These are phyloP conservation scores for Quercus bicolor DNA, from an alignment of 306 rosid genomes.

Conservation along the genomic window DNA sequence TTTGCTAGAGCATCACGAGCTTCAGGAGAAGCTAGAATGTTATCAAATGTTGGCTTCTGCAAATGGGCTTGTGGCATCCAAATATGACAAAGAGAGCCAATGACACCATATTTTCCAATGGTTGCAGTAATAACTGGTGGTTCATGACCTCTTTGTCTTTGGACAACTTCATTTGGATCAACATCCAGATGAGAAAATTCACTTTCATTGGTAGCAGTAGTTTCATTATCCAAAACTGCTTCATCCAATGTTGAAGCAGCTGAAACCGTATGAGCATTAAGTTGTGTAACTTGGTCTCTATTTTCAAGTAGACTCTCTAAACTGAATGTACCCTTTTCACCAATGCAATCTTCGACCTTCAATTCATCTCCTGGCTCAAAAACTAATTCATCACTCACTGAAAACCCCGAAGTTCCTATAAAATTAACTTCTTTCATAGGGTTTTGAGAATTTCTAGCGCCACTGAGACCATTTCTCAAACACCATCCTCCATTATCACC, in stretches of 20 bases:
- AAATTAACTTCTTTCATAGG: neutral
- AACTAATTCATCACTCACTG: neutral
- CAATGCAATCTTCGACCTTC: neutral
- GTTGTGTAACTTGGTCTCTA: neutral
- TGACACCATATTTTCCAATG: conserved; percentile 57
- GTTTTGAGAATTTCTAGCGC: neutral
- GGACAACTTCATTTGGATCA: conserved; percentile 1
- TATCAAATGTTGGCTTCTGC: conserved; percentile 27
- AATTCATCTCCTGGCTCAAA: conserved; percentile 7
- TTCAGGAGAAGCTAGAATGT: conserved; percentile 34
- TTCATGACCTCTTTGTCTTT: conserved; percentile 6
- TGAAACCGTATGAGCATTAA: neutral
- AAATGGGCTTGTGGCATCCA: conserved; percentile 40
- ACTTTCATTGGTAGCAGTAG: neutral
- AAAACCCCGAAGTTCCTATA: neutral
- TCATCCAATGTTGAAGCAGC: neutral
- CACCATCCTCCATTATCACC: conserved; percentile 13
- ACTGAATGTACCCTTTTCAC: neutral
- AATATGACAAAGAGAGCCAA: conserved; percentile 45
- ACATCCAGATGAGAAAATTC: neutral
- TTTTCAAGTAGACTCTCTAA: neutral
- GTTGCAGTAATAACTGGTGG: conserved; percentile 35
- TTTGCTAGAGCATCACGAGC: conserved; percentile 56
- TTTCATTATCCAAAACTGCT: conserved; percentile 10
- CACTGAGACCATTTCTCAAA: neutral